phyloP scores from a whole-genome alignment of 2,329 filamentous ascomycete genomes.

The Aspergillus puulaauensis region DNA sequence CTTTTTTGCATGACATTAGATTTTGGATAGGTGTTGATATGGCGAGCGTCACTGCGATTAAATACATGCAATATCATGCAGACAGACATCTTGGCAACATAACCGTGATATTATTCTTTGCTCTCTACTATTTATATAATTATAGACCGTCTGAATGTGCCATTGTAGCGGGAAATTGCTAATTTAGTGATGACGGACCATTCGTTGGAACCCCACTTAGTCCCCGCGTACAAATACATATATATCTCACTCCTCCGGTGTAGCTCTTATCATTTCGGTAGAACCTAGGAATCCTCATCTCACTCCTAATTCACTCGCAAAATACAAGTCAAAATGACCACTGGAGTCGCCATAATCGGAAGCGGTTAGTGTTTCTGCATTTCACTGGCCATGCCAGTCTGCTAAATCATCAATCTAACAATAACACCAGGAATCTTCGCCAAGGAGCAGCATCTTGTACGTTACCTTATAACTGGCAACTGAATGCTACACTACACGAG shows the following conservation, averaged over 20 bases:
- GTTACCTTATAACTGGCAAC: background rate
- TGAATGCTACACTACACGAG: background rate
- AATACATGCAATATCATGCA: background rate
- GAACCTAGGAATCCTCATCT: background rate
- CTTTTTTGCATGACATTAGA: background rate
- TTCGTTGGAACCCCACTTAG: background rate
- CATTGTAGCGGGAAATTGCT: no score
- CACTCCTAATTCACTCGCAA: background rate
- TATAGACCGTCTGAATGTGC: no score
- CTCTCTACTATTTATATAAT: no score
- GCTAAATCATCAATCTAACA: background rate
- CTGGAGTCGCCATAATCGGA: constrained; percentile 55
- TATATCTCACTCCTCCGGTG: background rate
- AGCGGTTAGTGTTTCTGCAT: constrained; percentile 38
- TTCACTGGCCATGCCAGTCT: background rate
- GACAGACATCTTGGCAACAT: no score
- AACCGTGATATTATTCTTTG: no score
- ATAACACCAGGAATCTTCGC: constrained; percentile 52
- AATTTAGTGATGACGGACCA: background rate
- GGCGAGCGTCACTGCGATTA: background rate
- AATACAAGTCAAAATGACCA: constrained; percentile 28
- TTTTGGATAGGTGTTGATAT: background rate
- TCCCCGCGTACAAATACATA: background rate
- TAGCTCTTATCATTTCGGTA: background rate
- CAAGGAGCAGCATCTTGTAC: constrained; percentile 55